These are phyloP conservation scores for Parasitella parasitica DNA, from an alignment of 371 early-diverging fungal species.

Conservation along the genomic window DNA sequence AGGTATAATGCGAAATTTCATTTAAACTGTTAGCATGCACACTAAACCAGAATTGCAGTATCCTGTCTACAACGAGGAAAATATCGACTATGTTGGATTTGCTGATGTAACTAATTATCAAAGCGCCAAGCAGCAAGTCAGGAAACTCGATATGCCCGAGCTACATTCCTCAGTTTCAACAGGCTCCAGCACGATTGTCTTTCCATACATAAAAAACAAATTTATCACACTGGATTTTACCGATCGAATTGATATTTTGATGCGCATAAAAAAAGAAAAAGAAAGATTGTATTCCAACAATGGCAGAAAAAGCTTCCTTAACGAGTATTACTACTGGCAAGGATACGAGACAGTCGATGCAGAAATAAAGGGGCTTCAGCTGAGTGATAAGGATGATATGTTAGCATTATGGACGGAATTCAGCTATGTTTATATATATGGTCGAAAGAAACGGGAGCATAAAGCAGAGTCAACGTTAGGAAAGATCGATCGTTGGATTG, in stretches of 20 bases:
- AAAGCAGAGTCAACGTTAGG: background rate
- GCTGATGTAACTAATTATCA: conserved; percentile 33
- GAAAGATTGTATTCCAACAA: conserved; percentile 24
- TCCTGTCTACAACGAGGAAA: conserved; percentile 27
- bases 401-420: conserved; percentile 45
- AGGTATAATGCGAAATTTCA: background rate
- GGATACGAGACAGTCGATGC: conserved; percentile 18
- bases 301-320: conserved; percentile 3
- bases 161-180: conserved; percentile 18
- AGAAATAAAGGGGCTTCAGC: conserved; percentile 28
- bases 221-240: conserved; percentile 43
- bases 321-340: conserved; percentile 35
- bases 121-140: background rate
- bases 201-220: conserved; percentile 29
- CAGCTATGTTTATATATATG: conserved; percentile 31
- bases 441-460: conserved; percentile 2
- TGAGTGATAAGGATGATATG: conserved; percentile 26
- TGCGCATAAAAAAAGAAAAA: conserved; percentile 15
- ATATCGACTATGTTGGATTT: conserved; percentile 34
- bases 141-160: background rate
- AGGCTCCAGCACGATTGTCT: conserved; percentile 32
- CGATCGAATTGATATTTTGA: conserved; percentile 24
- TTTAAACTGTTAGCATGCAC: background rate
- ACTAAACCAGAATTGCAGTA: conserved; percentile 10
- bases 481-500: conserved; percentile 11